Evolutionary conservation across 768 basidiomycete species (phyloP), one percentile per base, ranked within the genome.

Genomic region (Chalciporus pseudorubinellus): DNA sequence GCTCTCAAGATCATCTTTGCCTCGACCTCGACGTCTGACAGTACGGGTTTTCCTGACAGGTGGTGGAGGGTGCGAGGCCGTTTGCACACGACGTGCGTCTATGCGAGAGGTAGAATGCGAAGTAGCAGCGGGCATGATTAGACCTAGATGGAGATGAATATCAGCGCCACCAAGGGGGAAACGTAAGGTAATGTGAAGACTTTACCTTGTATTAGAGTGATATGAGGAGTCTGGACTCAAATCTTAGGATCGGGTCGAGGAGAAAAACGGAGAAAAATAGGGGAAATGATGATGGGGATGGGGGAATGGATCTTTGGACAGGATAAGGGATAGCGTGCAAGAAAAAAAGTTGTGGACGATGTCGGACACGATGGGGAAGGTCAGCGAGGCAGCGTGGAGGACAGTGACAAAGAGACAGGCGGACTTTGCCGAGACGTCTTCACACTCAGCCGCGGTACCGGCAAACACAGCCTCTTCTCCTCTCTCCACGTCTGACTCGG

Each of bases 21-120:
- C 84, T 61, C 85, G 77, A 31, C 85, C 85, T 59, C 88, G 75
- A 52, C 88, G 79, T 62, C 81, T 80, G 39, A 78, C 73, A 43
- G 77, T 55, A 46, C 76, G 70, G 24, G 71, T 70, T 60, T 76
- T 78, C 59, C 59, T 68, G 28, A 46, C 47, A 33, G 53, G 55
- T 29, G 69, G 56, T 5, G 58, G 65, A 51, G 68, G 63, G 70
- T 69, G 72, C 70, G 53, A 67, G 41, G 65, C 46, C 16, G 53
- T 58, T 29, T 67, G 55, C 44, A 62, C 55, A 51, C 52, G 52
- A 39, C 71, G 73, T 13, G 60, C 53, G 46, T 60, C 64, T 54
- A 67, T 48, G 57, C 62, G 71, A 34, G 55, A 44, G 54, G 26
- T 26, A 26, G 26, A 26, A 26, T 67, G 63, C 51, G 71, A 71